Conservation (phyloP, 2,329 filamentous ascomycete species). For the Xylariaceae sp. region DNA sequence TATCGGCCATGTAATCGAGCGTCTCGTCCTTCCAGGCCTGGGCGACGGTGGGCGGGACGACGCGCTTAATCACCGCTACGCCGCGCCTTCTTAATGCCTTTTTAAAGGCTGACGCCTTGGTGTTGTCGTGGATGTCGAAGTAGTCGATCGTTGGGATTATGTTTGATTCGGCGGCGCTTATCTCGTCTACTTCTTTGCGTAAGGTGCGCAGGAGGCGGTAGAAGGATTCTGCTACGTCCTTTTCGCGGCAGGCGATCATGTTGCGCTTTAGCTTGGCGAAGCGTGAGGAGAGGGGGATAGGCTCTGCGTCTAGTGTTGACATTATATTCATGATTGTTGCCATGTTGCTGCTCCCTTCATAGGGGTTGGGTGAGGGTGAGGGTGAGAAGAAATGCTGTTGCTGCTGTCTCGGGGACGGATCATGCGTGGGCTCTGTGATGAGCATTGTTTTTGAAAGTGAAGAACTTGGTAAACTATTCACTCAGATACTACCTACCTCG, state of each 20-base stretch:
- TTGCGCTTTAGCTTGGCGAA: conserved; percentile 52
- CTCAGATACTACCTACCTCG: conserved; percentile 1
- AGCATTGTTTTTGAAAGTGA: too few species aligned
- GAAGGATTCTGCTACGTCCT: conserved; percentile 49
- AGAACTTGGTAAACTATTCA: too few species aligned
- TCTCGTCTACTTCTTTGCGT: conserved; percentile 45
- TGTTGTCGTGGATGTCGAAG: conserved; percentile 44
- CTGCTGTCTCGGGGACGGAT: not conserved
- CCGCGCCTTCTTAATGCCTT: conserved; percentile 60
- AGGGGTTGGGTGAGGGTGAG: too few species aligned
- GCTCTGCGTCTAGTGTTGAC: conserved; percentile 45
- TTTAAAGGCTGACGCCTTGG: conserved; percentile 37
- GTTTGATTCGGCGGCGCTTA: conserved; percentile 44
- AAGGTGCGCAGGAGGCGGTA: conserved; percentile 48
- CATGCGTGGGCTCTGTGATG: conserved; percentile 7
- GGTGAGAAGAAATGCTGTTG: conserved; percentile 6
- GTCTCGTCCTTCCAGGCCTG: conserved; percentile 69
- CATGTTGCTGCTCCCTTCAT: conserved; percentile 28
- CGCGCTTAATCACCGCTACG: conserved; percentile 70
- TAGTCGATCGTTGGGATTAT: conserved; percentile 53
- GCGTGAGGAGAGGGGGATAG: conserved; percentile 49
- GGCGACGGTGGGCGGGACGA: conserved; percentile 67
- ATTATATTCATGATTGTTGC: conserved; percentile 21
- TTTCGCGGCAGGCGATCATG: conserved; percentile 48
- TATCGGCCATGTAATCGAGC: conserved; percentile 68